phyloP scores from a whole-genome alignment of 2,329 filamentous ascomycete species.

The Neoscytalidium dimidiatum region DNA sequence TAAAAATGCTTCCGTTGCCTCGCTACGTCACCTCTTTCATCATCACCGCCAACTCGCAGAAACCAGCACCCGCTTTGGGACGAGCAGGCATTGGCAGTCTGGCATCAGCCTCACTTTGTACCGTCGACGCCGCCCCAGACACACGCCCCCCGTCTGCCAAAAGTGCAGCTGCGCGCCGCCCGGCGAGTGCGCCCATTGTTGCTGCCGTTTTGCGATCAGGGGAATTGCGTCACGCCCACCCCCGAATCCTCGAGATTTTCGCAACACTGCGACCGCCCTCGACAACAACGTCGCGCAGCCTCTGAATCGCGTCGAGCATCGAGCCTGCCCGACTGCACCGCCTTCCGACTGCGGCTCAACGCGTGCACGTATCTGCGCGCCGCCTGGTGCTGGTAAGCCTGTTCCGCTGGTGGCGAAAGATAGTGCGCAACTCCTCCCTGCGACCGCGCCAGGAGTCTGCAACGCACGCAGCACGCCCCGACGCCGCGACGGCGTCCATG shows the following conservation, averaged over 20 bases:
- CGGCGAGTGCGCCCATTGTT: conserved; percentile 17
- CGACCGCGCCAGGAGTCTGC: conserved; percentile 17
- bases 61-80: conserved; percentile 19
- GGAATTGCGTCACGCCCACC: conserved; percentile 20
- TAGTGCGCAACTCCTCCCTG: conserved; percentile 19
- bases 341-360: conserved; percentile 6
- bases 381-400: conserved; percentile 17
- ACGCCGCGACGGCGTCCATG: background rate
- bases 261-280: conserved; percentile 14
- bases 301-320: conserved; percentile 2
- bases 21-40: conserved; percentile 20
- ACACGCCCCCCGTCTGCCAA: conserved; percentile 4
- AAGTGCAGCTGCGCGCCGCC: conserved; percentile 15
- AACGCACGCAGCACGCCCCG: conserved; percentile 1
- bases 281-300: conserved; percentile 1
- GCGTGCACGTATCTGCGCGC: conserved; percentile 8
- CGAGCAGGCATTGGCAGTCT: conserved; percentile 20
- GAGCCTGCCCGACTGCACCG: background rate
- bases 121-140: conserved; percentile 16
- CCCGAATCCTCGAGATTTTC: conserved; percentile 19
- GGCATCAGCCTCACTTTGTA: conserved; percentile 20
- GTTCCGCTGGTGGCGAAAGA: conserved; percentile 17
- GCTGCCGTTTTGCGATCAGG: conserved; percentile 18
- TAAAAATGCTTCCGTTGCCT: conserved; percentile 21
- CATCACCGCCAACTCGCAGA: conserved; percentile 20